phyloP scores from a whole-genome alignment of 139 green algal genomes.

The Picochlorum sp. region DNA sequence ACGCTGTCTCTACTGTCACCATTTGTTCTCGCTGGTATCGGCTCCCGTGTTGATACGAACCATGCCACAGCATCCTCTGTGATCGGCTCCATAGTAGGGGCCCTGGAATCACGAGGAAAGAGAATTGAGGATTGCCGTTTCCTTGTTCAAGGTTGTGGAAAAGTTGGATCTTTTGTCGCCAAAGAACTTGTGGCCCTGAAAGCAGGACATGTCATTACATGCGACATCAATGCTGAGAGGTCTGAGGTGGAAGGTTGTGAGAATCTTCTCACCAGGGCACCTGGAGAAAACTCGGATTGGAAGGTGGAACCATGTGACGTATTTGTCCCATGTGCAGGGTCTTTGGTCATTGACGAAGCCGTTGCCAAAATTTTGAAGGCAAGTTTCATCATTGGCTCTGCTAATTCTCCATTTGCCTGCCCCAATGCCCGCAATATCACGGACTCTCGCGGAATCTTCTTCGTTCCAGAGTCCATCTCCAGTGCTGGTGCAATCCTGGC shows the following conservation, averaged over 20 bases:
- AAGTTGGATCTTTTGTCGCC: slow-evolving; percentile 2
- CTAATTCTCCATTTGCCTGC: not conserved
- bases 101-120: not conserved
- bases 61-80: not conserved
- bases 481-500: not conserved
- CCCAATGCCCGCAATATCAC: not conserved
- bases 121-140: not conserved
- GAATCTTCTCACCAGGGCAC: not conserved
- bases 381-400: not conserved
- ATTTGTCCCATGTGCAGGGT: slow-evolving; percentile 1
- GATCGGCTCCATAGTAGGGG: not conserved
- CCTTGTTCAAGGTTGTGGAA: not conserved
- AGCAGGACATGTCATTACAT: not conserved
- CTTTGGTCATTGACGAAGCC: not conserved
- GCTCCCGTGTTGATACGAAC: slow-evolving; percentile 1
- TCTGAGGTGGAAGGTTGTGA: not conserved
- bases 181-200: not conserved
- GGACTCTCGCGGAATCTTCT: not conserved
- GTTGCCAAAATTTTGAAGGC: not conserved
- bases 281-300: not conserved
- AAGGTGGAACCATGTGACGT: not conserved
- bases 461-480: slow-evolving; percentile 2
- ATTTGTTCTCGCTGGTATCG: not conserved
- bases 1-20: not conserved
- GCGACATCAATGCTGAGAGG: not conserved